Conservation (phyloP, 2,329 filamentous ascomycete genomes). For the Pseudopyrenochaeta lycopersici region DNA sequence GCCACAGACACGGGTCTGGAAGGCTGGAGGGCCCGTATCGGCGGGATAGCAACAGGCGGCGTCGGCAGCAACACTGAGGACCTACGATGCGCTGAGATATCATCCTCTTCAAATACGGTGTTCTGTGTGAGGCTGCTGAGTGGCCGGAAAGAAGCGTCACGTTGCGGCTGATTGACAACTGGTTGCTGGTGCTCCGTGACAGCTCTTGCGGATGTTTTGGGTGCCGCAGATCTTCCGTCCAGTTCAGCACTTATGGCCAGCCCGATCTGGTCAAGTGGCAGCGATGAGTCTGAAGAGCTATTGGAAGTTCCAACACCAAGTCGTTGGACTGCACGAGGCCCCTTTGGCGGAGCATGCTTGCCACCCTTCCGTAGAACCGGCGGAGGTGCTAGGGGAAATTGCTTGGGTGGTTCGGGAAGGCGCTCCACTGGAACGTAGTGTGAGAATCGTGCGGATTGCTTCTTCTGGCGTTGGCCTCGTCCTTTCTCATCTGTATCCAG, state of each 20-base stretch:
- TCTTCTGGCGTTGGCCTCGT: constrained; percentile 12
- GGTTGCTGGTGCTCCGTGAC: constrained; percentile 10
- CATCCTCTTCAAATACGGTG: constrained; percentile 52
- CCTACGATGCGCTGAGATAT: constrained; percentile 27
- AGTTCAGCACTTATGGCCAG: constrained; percentile 49
- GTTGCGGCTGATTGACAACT: constrained; percentile 12
- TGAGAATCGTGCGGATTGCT: constrained; percentile 34
- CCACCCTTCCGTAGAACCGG: constrained; percentile 16
- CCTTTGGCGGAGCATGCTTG: constrained; percentile 1
- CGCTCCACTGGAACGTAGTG: constrained; percentile 23
- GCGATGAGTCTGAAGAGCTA: constrained; percentile 29
- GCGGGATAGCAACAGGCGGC: constrained; percentile 42
- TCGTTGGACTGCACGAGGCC: constrained; percentile 25
- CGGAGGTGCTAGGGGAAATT: constrained; percentile 25
- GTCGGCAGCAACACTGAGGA: constrained; percentile 42
- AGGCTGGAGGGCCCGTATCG: constrained; percentile 45
- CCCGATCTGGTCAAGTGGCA: constrained; percentile 46
- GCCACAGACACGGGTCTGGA: constrained; percentile 29
- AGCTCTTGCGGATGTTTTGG: constrained; percentile 11
- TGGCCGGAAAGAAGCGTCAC: constrained; percentile 25
- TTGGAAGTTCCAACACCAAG: constrained; percentile 29
- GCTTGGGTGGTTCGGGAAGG: constrained; percentile 14
- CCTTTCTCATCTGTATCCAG: constrained; percentile 33
- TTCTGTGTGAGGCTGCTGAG: constrained; percentile 44
- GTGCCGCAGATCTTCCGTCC: constrained; percentile 32